Percentiles rank a stretch among this genome's conserved stretches.
phyloP scores from a whole-genome alignment of 78 protist genomes.

The Acrasis kona region DNA sequence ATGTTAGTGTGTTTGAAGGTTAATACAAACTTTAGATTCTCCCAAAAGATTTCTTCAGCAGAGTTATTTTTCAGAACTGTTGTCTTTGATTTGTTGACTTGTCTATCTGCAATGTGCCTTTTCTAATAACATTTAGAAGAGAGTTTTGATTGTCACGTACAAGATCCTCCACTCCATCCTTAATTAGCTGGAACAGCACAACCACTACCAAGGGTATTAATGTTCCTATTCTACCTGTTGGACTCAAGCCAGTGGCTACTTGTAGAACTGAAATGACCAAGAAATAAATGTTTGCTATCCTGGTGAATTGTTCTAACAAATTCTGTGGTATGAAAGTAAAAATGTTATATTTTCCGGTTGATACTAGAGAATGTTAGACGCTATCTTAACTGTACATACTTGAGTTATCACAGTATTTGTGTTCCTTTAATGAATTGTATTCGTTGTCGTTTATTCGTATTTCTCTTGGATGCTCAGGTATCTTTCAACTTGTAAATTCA shows the following conservation, averaged over 20 bases:
- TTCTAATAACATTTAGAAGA: too few relatives aligned
- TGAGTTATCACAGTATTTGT: too few relatives aligned
- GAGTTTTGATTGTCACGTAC: too few relatives aligned
- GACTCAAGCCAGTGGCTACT: conserved; percentile 3
- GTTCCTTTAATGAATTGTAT: too few relatives aligned
- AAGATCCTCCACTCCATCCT: conserved; percentile 22
- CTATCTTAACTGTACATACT: too few relatives aligned
- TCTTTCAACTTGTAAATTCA: too few relatives aligned
- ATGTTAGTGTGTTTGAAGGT: too few relatives aligned
- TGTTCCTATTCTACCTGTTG: conserved; percentile 16
- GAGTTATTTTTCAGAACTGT: not conserved
- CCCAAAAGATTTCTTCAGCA: not conserved
- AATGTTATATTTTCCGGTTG: conserved; percentile 37
- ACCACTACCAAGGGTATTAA: conserved; percentile 3
- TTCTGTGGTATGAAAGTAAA: conserved; percentile 11
- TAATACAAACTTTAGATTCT: too few relatives aligned
- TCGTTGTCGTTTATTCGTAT: too few relatives aligned
- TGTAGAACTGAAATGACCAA: conserved; percentile 36
- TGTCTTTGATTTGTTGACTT: conserved; percentile 1
- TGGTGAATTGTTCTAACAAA: conserved; percentile 45
- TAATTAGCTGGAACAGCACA: not conserved
- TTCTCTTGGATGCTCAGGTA: too few relatives aligned
- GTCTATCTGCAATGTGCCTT: conserved; percentile 1
- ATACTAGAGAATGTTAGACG: too few relatives aligned
- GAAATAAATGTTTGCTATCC: conserved; percentile 56